These are phyloP conservation scores for Scenedesmus sp. DNA, from an alignment of 163 green algal genomes.

Conservation along the genomic window DNA sequence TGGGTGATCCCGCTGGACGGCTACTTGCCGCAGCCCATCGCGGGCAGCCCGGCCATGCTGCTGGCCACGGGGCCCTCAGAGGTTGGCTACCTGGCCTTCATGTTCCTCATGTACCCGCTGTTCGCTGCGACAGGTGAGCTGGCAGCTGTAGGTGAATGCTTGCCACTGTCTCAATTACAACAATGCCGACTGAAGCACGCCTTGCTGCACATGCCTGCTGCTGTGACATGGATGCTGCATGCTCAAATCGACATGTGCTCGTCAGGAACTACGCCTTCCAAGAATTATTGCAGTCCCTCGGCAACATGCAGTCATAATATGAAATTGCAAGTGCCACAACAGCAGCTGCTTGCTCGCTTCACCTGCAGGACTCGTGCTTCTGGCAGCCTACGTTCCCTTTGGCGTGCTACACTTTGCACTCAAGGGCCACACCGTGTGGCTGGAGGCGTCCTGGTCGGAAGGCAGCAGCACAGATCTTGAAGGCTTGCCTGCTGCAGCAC, in stretches of 20 bases:
- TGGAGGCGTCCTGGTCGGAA: neutral
- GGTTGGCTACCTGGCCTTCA: neutral
- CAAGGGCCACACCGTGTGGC: conserved; percentile 7
- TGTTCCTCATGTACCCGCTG: conserved; percentile 8
- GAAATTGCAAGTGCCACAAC: too few species aligned
- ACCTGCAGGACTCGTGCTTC: neutral
- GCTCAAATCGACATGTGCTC: too few species aligned
- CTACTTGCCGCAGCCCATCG: neutral
- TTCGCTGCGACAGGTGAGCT: neutral
- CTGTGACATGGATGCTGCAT: too few species aligned
- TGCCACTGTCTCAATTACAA: too few species aligned
- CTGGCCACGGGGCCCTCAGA: conserved; percentile 21
- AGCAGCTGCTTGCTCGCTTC: neutral
- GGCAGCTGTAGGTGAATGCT: too few species aligned
- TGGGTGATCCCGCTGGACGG: conserved; percentile 1
- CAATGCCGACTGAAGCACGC: too few species aligned
- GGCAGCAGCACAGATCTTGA: neutral
- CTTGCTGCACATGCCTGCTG: too few species aligned
- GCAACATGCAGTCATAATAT: too few species aligned
- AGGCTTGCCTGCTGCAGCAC: neutral
- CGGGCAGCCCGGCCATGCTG: neutral
- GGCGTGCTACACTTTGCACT: neutral
- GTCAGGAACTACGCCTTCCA: too few species aligned
- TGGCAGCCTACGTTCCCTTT: neutral
- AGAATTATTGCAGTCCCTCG: too few species aligned